These are phyloP conservation scores for Pulveroboletus ravenelii DNA, from an alignment of 768 basidiomycete genomes.

Conservation along the genomic window DNA sequence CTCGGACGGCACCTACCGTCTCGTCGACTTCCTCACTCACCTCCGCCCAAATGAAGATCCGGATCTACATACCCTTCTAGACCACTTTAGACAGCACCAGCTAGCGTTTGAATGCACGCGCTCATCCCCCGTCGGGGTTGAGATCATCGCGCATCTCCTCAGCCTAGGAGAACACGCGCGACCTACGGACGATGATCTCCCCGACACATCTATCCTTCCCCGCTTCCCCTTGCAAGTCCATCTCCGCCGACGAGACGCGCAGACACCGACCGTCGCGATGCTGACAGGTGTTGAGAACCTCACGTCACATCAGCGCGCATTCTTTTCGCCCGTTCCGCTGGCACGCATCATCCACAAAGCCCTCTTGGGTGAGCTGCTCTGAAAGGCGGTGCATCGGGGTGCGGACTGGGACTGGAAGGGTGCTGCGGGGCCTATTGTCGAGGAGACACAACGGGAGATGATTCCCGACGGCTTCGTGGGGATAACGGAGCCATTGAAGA, in stretches of 20 bases:
- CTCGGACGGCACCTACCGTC: slow-evolving; percentile 6
- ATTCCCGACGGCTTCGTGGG: slow-evolving; percentile 2
- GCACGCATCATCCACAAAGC: slow-evolving; percentile 20
- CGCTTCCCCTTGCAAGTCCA: not conserved
- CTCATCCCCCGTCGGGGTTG: slow-evolving; percentile 9
- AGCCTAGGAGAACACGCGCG: slow-evolving; percentile 8
- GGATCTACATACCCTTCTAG: slow-evolving; percentile 5
- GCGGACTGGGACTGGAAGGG: slow-evolving; percentile 25
- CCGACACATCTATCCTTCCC: not conserved
- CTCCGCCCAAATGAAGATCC: slow-evolving; percentile 20
- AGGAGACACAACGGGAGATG: slow-evolving; percentile 18
- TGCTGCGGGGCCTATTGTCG: slow-evolving; percentile 10
- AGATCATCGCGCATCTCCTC: slow-evolving; percentile 22
- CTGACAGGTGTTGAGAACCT: slow-evolving; percentile 10
- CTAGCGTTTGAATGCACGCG: not conserved
- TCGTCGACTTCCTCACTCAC: slow-evolving; percentile 23
- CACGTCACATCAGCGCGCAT: not conserved
- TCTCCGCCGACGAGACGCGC: not conserved
- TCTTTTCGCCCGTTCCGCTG: slow-evolving; percentile 20
- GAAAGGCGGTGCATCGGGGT: slow-evolving; percentile 14
- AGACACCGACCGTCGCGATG: slow-evolving; percentile 14
- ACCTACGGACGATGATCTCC: slow-evolving; percentile 3
- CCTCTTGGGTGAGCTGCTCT: slow-evolving; percentile 18
- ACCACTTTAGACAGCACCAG: slow-evolving; percentile 10
- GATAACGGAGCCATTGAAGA: not conserved